Conservation (phyloP, 495 filamentous ascomycete genomes). For the Hypoxylon perforatum region DNA sequence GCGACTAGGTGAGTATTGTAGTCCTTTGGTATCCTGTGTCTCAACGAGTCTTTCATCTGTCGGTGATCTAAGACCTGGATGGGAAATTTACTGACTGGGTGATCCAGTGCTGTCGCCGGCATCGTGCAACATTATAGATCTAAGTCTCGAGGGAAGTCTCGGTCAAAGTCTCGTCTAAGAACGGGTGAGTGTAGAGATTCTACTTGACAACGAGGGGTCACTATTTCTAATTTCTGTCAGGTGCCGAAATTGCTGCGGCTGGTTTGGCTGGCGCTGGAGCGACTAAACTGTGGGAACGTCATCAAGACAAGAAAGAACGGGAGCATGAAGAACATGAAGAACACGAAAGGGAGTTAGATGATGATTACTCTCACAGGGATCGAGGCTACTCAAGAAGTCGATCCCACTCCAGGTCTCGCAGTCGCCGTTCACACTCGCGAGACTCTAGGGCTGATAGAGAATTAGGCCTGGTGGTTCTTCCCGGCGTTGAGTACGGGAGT, state of each 20-base stretch:
- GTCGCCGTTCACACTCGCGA: constrained; percentile 49
- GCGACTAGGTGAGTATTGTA: constrained; percentile 68
- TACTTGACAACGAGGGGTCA: not conserved
- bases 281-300: constrained; percentile 83
- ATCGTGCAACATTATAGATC: constrained; percentile 81
- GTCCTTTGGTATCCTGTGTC: not conserved
- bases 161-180: constrained; percentile 65
- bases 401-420: constrained; percentile 61
- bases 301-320: constrained; percentile 74
- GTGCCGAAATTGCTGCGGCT: constrained; percentile 74
- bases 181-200: constrained; percentile 43
- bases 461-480: constrained; percentile 71
- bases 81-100: constrained; percentile 19
- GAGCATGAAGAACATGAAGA: constrained; percentile 64
- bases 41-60: not conserved
- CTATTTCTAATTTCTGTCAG: constrained; percentile 36
- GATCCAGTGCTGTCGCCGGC: constrained; percentile 70
- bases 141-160: constrained; percentile 62
- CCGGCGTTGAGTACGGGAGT: constrained; percentile 55
- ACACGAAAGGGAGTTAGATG: constrained; percentile 46
- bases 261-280: constrained; percentile 82
- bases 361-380: constrained; percentile 45
- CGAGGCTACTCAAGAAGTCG: constrained; percentile 59
- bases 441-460: constrained; percentile 69
- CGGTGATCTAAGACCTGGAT: not conserved